Percentiles rank a stretch among this genome's conserved stretches.
These are phyloP conservation scores for Leccinum subgranulosum DNA, from an alignment of 768 basidiomycete genomes.

Conservation along the genomic window DNA sequence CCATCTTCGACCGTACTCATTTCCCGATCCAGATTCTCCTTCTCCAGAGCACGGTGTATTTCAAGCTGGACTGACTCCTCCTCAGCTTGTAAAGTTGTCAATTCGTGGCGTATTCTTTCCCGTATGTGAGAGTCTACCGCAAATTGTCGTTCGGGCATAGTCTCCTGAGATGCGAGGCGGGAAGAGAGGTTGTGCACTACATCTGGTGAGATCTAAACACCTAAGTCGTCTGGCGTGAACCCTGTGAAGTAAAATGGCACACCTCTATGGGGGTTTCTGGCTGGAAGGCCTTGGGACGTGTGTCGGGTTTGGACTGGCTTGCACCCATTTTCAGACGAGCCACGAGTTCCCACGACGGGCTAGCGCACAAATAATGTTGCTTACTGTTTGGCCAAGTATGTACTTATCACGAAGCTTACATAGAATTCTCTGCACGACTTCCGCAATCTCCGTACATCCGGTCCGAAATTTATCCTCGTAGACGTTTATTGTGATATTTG, in stretches of 20 bases:
- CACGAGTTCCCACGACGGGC: background rate
- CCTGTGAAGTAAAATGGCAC: slow-evolving; percentile 7
- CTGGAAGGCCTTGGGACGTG: slow-evolving; percentile 56
- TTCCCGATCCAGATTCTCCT: slow-evolving; percentile 84
- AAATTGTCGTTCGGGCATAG: slow-evolving; percentile 66
- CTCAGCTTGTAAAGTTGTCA: slow-evolving; percentile 60
- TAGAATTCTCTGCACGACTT: background rate
- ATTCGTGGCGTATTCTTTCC: slow-evolving; percentile 65
- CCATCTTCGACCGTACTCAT: slow-evolving; percentile 47
- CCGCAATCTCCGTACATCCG: background rate
- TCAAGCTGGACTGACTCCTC: slow-evolving; percentile 67
- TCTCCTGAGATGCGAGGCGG: slow-evolving; percentile 53
- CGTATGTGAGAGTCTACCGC: slow-evolving; percentile 73
- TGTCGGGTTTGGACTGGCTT: slow-evolving; percentile 57
- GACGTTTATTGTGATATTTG: slow-evolving; percentile 38
- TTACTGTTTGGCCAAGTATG: slow-evolving; percentile 10
- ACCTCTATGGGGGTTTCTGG: slow-evolving; percentile 56
- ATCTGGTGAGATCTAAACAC: slow-evolving; percentile 71
- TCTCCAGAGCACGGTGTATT: slow-evolving; percentile 78
- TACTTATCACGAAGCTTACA: background rate
- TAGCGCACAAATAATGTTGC: background rate
- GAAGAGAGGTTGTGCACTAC: slow-evolving; percentile 79
- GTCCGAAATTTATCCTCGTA: background rate
- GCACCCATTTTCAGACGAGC: slow-evolving; percentile 52
- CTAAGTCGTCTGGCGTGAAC: slow-evolving; percentile 2